Evolutionary conservation across 305 asterid genomes (phyloP), one percentile per base, ranked within the genome.

Genomic region (Coffea humblotiana): DNA sequence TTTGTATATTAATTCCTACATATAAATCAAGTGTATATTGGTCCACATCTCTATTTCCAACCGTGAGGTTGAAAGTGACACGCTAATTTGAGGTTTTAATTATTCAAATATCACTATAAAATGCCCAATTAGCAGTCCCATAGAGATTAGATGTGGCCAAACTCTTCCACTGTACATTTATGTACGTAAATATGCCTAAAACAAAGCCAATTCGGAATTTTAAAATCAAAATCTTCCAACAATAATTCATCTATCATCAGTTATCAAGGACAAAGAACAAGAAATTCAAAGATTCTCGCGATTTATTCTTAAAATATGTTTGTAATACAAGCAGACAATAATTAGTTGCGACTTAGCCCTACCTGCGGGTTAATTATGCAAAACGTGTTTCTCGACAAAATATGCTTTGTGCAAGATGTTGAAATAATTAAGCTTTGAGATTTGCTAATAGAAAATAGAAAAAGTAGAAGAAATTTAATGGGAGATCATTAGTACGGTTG

Each of bases 141-240:
- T 1, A n/a, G 32, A 67, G 65, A 10, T 5, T 35, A 73, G 47
- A 74, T 35, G 21, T 16, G 2, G 14, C 16, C 52, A 35, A 29
- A 29, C 1, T 37, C 29, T 69, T 8, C 25, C 14, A 10, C 14
- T 43, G 35, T 43, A 43, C 74, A 23, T 70, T 70, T 23, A 40
- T 23, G 12, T 4, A n/a, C 10, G 40, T 71, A 25, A 48, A 72
- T 48, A 45, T 25, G 11, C 29, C 58, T 76, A 29, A 49, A 63
- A 16, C 71, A 63, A 63, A 63, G 79, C 64, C 79, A 76, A 76
- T 45, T 43, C 19, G 25, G n/a, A 76, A 14, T 76, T 65, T 27
- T 61, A 60, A 76, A 43, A 43, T 25, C 1, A 16, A 25, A 14
- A 48, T 47, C 48, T 23, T 45, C 13, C 15, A 43, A 25, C 47